Evolutionary conservation across 2,329 filamentous ascomycete genomes (phyloP), one percentile per base, ranked within the genome.

Genomic region (Aspergillus sojae): DNA sequence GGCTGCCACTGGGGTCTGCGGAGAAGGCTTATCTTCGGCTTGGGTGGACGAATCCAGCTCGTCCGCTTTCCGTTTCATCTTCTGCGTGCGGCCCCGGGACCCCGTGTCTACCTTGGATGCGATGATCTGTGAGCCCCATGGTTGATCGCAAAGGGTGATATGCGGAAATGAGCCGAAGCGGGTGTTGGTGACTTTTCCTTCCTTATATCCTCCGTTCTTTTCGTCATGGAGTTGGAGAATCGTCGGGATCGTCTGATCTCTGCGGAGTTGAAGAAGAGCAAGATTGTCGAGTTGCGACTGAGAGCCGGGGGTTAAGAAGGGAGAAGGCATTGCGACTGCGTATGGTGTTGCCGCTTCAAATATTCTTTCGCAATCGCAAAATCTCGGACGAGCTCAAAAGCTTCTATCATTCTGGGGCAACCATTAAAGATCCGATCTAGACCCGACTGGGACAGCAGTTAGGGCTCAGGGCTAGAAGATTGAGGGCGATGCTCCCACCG

Each of bases 61-160:
- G 39, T 75, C 74, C 21, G 75, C 81, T 59, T 83, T 83, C 45
- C 82, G 82, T 65, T 86, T 84, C 48, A 81, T 28, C 75, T 77
- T 59, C 82, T 92, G 92, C 70, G 93, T 85, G 58, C 91, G 86
- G 39, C 93, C 93, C 70, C 93, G 85, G n/a, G 93, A 95, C 14
- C 94, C 93, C 0, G 94, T 97, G 73, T 97, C 92, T 62, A 97
- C 93, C 36, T 90, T 88, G 1, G 93, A 97, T 9, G 95, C 95
- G 54, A 92, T 86, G 26, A 98, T 89, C 76, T 98, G 95, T 7
- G 91, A 93, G 32, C 95, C 95, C 94, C 94, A 98, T 48, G 92
- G 91, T 60, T 93, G 83, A 5, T 88, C 84, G 61, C 97, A 85
- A 53, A 94, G 80, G 0, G 91, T 94, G 12, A 86, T 90, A 75